Evolutionary conservation across 768 basidiomycete genomes (phyloP).

Genomic region (Mycena leptocephala): DNA sequence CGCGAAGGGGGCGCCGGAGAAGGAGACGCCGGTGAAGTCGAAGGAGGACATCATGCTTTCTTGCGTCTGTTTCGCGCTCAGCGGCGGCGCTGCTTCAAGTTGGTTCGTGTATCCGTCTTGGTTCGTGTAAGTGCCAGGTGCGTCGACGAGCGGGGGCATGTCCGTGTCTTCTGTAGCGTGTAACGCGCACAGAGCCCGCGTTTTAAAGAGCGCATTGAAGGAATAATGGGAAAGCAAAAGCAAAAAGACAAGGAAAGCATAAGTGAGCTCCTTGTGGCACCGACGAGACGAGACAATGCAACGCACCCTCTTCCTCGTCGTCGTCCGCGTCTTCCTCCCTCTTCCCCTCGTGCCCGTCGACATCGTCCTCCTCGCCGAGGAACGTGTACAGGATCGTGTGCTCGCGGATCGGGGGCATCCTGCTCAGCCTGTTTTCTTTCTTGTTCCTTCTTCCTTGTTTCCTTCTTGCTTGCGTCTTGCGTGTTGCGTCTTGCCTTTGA

Average conservation of each 20-base stretch:
- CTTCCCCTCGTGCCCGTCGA: no score
- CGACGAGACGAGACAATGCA: neutral
- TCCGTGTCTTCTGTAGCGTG: slow-evolving; percentile 16
- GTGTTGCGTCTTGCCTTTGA: neutral
- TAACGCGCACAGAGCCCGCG: no score
- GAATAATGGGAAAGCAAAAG: no score
- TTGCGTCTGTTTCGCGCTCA: slow-evolving; percentile 4
- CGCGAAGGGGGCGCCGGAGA: neutral
- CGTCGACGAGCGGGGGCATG: slow-evolving; percentile 38
- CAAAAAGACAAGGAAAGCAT: neutral
- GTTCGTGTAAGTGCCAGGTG: no score
- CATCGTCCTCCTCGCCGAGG: slow-evolving; percentile 35
- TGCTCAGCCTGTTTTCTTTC: neutral
- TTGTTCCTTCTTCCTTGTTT: neutral
- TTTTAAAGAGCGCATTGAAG: no score
- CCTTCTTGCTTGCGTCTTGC: neutral
- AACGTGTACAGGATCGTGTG: slow-evolving; percentile 34
- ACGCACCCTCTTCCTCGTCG: slow-evolving; percentile 26
- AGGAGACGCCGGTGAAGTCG: slow-evolving; percentile 29
- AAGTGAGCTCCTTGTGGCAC: neutral
- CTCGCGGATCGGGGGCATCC: slow-evolving; percentile 38
- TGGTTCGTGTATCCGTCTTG: no score
- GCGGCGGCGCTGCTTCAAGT: neutral
- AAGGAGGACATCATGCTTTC: slow-evolving; percentile 36
- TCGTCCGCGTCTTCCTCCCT: neutral